Percentiles rank a stretch among this genome's conserved stretches.
phyloP scores from a whole-genome alignment of 2,329 filamentous ascomycete species.

The Cytospora mali region DNA sequence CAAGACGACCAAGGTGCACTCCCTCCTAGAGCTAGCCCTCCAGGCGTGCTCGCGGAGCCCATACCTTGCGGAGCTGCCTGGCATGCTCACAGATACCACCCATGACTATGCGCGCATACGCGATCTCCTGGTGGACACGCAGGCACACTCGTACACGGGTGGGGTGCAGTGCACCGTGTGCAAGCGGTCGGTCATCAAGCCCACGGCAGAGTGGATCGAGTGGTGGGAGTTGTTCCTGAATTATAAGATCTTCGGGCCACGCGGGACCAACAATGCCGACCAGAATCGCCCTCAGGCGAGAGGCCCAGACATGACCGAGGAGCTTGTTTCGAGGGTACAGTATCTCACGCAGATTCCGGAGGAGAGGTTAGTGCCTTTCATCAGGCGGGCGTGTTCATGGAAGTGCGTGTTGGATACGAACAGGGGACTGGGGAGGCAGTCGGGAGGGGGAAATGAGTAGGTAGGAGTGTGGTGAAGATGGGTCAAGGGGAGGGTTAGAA shows the following conservation, averaged over 20 bases:
- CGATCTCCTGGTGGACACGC: constrained; percentile 44
- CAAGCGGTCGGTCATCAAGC: constrained; percentile 49
- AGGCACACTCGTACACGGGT: constrained; percentile 48
- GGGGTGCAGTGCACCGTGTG: constrained; percentile 57
- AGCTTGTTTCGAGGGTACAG: constrained; percentile 5
- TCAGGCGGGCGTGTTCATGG: constrained; percentile 54
- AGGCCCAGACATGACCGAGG: background rate
- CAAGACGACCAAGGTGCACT: constrained; percentile 42
- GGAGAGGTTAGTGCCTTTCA: constrained; percentile 49
- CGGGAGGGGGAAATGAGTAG: no score
- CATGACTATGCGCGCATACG: constrained; percentile 45
- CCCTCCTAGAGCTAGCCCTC: constrained; percentile 55
- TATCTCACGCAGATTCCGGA: constrained; percentile 38
- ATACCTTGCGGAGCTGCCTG: constrained; percentile 46
- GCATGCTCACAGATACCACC: constrained; percentile 44
- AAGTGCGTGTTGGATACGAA: constrained; percentile 45
- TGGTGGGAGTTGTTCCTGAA: constrained; percentile 52
- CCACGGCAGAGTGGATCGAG: constrained; percentile 63
- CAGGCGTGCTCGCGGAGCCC: constrained; percentile 48
- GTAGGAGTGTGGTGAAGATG: background rate
- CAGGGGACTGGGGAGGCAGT: constrained; percentile 12
- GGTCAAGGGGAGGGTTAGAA: background rate
- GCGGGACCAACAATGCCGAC: no score
- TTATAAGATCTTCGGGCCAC: background rate
- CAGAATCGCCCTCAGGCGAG: background rate